Evolutionary conservation across 1,284 basidiomycete genomes (phyloP), one percentile per base, ranked within the genome.

Genomic region (Leccinum angustisporum): DNA sequence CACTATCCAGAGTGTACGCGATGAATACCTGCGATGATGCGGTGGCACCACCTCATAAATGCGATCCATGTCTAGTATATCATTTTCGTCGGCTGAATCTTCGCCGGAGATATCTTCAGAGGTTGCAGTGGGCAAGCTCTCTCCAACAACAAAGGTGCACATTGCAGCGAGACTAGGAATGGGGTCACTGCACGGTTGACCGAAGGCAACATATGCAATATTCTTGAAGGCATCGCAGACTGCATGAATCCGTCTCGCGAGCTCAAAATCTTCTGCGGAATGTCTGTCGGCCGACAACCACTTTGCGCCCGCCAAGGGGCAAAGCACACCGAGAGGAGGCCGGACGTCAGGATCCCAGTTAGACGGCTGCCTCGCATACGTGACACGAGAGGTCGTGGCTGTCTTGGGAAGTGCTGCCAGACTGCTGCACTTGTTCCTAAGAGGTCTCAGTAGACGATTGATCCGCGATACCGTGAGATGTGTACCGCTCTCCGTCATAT

Each of bases 151-250:
- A 5, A 75, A 73, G 4, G 83, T 75, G 58, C 86, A 88, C 58
- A 85, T 71, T 14, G 75, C 77, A 25, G 81, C 77, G 50, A 87
- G 74, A 52, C 77, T 75, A 30, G 72, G 69, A 27, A 80, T 60
- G 30, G 68, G 70, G 54, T 62, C 58, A 59, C 58, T 56, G 58
- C 61, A 59, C n/a, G 63, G 34, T 31, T 62, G 60, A 43, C 70
- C 69, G 8, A 74, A 67, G 6, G 73, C 67, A 18, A 73, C 70
- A 54, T 78, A 67, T 3, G 81, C 71, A 50, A 86, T 70, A 61
- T 85, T 82, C 57, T 75, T 77, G 71, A 85, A 87, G 52, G 80
- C 79, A 64, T 83, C 83, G 21, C 81, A 76, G 9, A 87, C 77
- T 13, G 81, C 81, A 66, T 84, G 78, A 11, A 86, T 78, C 43